These are phyloP conservation scores for Medicago ruthenica DNA, from an alignment of 306 rosid genomes.

Conservation along the genomic window DNA sequence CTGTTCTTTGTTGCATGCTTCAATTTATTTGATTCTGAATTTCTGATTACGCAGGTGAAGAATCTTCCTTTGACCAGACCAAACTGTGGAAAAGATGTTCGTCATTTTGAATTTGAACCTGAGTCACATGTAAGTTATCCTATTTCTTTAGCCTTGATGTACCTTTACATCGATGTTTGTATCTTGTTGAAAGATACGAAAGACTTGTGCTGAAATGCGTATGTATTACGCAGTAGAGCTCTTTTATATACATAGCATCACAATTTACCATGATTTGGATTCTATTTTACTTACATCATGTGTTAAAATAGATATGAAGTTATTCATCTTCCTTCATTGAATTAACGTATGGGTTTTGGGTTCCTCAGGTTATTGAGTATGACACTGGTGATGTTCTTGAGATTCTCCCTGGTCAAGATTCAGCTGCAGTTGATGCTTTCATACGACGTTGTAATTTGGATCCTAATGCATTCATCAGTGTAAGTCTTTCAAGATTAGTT, in stretches of 20 bases:
- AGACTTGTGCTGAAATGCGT: neutral
- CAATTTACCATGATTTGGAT: neutral
- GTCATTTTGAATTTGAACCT: conserved; percentile 85
- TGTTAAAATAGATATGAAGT: neutral
- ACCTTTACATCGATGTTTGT: conserved; percentile 4
- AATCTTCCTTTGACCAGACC: conserved; percentile 71
- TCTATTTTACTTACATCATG: conserved; percentile 5
- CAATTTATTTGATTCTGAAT: conserved; percentile 38
- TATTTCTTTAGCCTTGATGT: conserved; percentile 32
- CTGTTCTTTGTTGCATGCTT: neutral
- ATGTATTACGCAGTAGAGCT: neutral
- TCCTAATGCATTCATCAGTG: conserved; percentile 78
- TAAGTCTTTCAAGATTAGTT: conserved; percentile 53
- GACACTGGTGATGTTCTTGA: conserved; percentile 81
- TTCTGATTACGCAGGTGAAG: conserved; percentile 61
- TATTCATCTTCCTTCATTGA: conserved; percentile 37
- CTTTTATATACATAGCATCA: neutral
- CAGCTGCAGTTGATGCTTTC: conserved; percentile 74
- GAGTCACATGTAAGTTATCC: conserved; percentile 67
- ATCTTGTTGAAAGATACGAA: neutral
- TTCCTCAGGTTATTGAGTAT: conserved; percentile 64
- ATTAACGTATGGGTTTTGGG: conserved; percentile 21
- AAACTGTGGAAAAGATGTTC: conserved; percentile 75
- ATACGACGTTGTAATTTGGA: conserved; percentile 74
- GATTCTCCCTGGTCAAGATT: conserved; percentile 81